These are phyloP conservation scores for Naganishia albida DNA, from an alignment of 1,284 basidiomycete species.

Conservation along the genomic window DNA sequence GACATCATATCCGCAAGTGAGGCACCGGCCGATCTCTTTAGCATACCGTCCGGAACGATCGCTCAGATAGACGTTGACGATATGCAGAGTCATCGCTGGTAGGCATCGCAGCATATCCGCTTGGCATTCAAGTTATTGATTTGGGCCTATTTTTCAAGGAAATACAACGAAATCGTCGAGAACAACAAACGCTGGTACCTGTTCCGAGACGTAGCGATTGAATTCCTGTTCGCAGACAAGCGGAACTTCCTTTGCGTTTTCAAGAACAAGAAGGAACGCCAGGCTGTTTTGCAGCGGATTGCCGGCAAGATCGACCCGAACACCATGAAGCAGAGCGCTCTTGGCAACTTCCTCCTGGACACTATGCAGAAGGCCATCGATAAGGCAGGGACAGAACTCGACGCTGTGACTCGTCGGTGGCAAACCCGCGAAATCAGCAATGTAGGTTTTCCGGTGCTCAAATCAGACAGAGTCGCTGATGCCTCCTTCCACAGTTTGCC, in stretches of 20 bases:
- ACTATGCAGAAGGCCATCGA: conserved; percentile 51
- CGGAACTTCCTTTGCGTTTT: conserved; percentile 79
- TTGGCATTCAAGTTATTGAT: conserved; percentile 10
- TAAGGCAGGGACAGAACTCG: conserved; percentile 51
- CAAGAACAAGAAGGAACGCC: conserved; percentile 66
- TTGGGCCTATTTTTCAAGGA: conserved; percentile 57
- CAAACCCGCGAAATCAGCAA: conserved; percentile 85
- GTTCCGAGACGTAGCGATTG: conserved; percentile 88
- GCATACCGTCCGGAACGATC: conserved; percentile 75
- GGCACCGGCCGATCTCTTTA: conserved; percentile 77
- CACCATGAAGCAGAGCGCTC: conserved; percentile 45
- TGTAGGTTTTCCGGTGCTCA: conserved; percentile 56
- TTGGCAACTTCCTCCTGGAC: conserved; percentile 54
- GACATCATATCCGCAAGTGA: conserved; percentile 87
- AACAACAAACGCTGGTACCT: conserved; percentile 80
- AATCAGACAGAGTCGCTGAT: conserved; percentile 30
- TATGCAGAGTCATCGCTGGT: conserved; percentile 78
- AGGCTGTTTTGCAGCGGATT: conserved; percentile 66
- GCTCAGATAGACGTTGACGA: conserved; percentile 71
- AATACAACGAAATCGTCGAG: conserved; percentile 73
- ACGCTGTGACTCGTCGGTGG: conserved; percentile 64
- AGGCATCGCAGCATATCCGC: conserved; percentile 7
- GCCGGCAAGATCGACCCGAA: conserved; percentile 48
- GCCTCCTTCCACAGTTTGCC: conserved; percentile 63
- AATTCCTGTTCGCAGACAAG: conserved; percentile 86